A percentile compares a stretch with the other conserved stretches of the same genome.
Conservation (phyloP, 495 filamentous ascomycete genomes). For the Aspergillus homomorphus region DNA sequence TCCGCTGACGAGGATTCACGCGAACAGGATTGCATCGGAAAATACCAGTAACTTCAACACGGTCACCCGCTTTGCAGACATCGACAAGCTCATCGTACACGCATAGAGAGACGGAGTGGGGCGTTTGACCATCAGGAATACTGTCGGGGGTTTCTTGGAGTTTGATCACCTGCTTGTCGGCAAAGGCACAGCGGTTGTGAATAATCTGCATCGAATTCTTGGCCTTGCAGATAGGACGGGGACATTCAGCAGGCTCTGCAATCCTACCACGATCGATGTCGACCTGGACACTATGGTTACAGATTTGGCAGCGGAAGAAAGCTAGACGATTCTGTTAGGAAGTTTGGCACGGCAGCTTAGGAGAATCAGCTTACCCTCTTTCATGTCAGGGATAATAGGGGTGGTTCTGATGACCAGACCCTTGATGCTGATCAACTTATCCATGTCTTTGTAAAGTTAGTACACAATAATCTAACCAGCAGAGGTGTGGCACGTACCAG, state of each 20-base stretch:
- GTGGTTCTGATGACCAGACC: slow-evolving; percentile 95
- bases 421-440: slow-evolving; percentile 94
- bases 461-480: slow-evolving; percentile 1
- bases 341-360: neutral
- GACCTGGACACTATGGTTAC: slow-evolving; percentile 84
- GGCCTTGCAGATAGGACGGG: slow-evolving; percentile 75
- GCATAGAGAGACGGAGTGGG: slow-evolving; percentile 96
- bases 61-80: slow-evolving; percentile 94
- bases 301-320: slow-evolving; percentile 93
- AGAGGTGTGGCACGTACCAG: slow-evolving; percentile 45
- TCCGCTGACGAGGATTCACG: slow-evolving; percentile 89
- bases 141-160: slow-evolving; percentile 95
- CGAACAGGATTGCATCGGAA: slow-evolving; percentile 93
- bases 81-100: slow-evolving; percentile 97
- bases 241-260: slow-evolving; percentile 87
- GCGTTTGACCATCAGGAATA: slow-evolving; percentile 89
- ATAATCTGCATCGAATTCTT: slow-evolving; percentile 97
- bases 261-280: slow-evolving; percentile 95
- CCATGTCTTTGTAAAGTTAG: slow-evolving; percentile 64
- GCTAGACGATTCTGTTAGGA: slow-evolving; percentile 35
- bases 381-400: slow-evolving; percentile 97
- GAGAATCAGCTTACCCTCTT: slow-evolving; percentile 53
- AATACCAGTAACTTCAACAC: slow-evolving; percentile 93
- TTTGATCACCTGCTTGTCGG: slow-evolving; percentile 98
- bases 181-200: slow-evolving; percentile 92